phyloP scores from a whole-genome alignment of 169 alveolate genomes.

The Babesia ovis region DNA sequence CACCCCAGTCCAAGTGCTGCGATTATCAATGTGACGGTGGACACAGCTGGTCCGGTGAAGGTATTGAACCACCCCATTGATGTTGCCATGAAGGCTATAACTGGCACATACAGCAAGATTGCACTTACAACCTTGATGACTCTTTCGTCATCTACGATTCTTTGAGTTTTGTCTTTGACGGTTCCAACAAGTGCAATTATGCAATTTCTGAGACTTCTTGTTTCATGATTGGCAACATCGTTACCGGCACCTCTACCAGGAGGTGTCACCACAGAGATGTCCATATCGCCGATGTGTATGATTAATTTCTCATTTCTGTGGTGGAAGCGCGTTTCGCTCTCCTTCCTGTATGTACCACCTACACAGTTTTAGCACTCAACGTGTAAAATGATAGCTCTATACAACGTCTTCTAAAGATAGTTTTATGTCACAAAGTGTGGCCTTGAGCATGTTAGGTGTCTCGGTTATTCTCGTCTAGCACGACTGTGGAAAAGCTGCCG shows the following conservation, averaged over 20 bases:
- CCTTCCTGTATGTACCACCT: too few relatives aligned
- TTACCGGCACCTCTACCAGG: background rate
- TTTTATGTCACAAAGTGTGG: background rate
- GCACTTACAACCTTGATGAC: background rate
- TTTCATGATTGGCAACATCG: background rate
- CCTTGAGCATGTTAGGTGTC: background rate
- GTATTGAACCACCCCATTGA: slow-evolving; percentile 39
- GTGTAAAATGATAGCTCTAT: background rate
- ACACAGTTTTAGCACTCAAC: too few relatives aligned
- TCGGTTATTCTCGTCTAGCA: background rate
- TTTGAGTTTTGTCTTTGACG: background rate
- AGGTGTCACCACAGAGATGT: background rate
- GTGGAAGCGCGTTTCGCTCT: too few relatives aligned
- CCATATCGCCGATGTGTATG: background rate
- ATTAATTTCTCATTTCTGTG: too few relatives aligned
- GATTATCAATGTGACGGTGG: slow-evolving; percentile 21
- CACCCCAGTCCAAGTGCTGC: slow-evolving; percentile 17
- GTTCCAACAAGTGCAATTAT: background rate
- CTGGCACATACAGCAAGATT: slow-evolving; percentile 30
- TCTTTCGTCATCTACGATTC: slow-evolving; percentile 1
- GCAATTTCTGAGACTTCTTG: background rate
- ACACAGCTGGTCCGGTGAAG: slow-evolving; percentile 11
- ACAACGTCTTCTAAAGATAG: background rate
- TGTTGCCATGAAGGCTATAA: slow-evolving; percentile 28
- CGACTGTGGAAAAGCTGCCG: background rate